Conservation (phyloP, 1,284 basidiomycete species). For the Volvariella surrecta region DNA sequence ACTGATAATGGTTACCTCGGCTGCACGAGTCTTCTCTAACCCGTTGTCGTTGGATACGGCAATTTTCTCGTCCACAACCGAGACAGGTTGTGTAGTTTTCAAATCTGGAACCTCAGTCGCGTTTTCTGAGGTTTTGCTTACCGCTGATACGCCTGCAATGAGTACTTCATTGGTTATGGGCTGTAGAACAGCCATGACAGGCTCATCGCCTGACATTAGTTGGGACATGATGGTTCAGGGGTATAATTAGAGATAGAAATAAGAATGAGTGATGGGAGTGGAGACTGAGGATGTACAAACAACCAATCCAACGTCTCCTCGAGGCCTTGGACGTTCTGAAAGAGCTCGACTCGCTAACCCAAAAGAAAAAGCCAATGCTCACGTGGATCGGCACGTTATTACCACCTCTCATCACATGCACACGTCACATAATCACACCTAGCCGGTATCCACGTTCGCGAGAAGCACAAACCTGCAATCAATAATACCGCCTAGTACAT, state of each 20-base stretch:
- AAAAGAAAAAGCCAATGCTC: no score
- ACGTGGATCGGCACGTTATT: no score
- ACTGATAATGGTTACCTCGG: no score
- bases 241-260: not conserved
- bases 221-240: not conserved
- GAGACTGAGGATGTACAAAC: not conserved
- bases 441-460: no score
- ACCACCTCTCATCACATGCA: no score
- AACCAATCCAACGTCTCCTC: not conserved
- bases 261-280: not conserved
- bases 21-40: no score
- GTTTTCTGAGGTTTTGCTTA: not conserved
- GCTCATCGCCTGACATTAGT: not conserved
- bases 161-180: slow-evolving; percentile 4
- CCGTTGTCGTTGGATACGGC: no score
- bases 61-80: no score
- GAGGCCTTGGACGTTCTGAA: slow-evolving; percentile 1
- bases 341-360: not conserved
- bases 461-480: no score
- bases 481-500: not conserved
- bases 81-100: no score
- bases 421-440: no score
- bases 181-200: not conserved
- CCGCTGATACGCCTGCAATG: not conserved
- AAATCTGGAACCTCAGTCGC: no score